Evolutionary conservation across 176 grass and related monocot species (phyloP), one percentile per base, ranked within the genome.

Genomic region (Triticum urartu): DNA sequence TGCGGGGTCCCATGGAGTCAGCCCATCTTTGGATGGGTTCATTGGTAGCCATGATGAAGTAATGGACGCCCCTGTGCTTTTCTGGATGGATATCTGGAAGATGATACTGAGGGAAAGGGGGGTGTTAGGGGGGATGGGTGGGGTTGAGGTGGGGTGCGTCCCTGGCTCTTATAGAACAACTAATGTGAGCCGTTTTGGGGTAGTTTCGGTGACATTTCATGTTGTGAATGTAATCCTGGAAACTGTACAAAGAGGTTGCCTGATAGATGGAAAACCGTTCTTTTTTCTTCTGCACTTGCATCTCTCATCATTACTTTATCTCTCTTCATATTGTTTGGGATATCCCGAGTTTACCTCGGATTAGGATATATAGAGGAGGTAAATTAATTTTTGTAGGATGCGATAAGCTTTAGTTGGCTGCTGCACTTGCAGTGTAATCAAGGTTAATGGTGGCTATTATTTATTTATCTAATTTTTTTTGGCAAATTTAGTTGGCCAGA

Each of bases 231-330:
- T 90, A 86, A 88, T 82, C 68, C 81, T 77, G 25, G 35, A 68
- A 87, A 93, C 71, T 95, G 93, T 95, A 95, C 90, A 95, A 87
- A 92, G 87, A 85, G 69, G 33, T 89, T 63, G 86, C 43, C 68
- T 77, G 82, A 86, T 94, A 92, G 90, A 93, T 90, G 87, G 62
- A 88, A 86, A 84, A 81, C 81, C 86, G 7, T 58, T 20, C 36
- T 76, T 72, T 72, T 81, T 78, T 75, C 28, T 40, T 68, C 38
- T 30, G 24, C 43, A 52, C 43, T 32, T 87, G 59, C 59, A 47
- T 61, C 50, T 68, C 40, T 56, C 26, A 34, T 52, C 26, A 34
- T 69, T 35, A 50, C 20, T 48, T 48, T 24, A 10, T 38, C 42
- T 72, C 4, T 39, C 22, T 83, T 50, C 11, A 26, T 21, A 21